Evolutionary conservation across 1,139 yeast species (phyloP), one percentile per base, ranked within the genome.

Genomic region (Geotrichum aggregatum): DNA sequence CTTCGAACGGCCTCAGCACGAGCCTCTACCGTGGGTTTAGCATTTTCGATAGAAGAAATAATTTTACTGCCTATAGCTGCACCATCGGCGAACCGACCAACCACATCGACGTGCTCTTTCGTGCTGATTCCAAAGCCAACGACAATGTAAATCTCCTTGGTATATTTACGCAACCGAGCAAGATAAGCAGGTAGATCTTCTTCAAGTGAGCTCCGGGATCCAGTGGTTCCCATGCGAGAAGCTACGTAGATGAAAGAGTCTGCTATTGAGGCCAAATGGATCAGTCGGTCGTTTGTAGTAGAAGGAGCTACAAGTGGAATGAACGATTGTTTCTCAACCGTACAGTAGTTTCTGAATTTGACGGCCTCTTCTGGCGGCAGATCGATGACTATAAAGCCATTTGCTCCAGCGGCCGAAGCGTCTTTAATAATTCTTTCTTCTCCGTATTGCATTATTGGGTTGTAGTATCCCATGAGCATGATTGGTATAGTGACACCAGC

Each of bases 331-430:
- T 88, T 94, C 57, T 78, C 73, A 49, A 75, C 72, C 35, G 84
- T 69, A 68, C 96, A 87, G 50, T 76, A 73, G 52, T 80, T 76
- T 75, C 98, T 82, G 69, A 91, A 87, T 60, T 84, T 80, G 58
- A 86, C 76, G 21, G 98, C 98, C 71, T 91, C 98, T 76, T 92
- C 97, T 34, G 98, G 98, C 50, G 98, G 99, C 64, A 92, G 76
- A 71, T 92, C 99, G 40, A 92, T 98, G 52, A 92, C 80, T 63
- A 92, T 83, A 69, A 85, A 92, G 31, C 98, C 99, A 66, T 87
- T 89, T 49, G 92, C 98, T 57, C 99, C 99, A 1, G 92, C 96
- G 26, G 74, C 76, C 48, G 83, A 82, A 11, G 95, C 80, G 60
- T 86, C 96, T 59, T 76, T 73, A 58, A 89, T 80, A 73, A 92